phyloP scores from a whole-genome alignment of 768 basidiomycete genomes.

The Nidularia pulvinata region DNA sequence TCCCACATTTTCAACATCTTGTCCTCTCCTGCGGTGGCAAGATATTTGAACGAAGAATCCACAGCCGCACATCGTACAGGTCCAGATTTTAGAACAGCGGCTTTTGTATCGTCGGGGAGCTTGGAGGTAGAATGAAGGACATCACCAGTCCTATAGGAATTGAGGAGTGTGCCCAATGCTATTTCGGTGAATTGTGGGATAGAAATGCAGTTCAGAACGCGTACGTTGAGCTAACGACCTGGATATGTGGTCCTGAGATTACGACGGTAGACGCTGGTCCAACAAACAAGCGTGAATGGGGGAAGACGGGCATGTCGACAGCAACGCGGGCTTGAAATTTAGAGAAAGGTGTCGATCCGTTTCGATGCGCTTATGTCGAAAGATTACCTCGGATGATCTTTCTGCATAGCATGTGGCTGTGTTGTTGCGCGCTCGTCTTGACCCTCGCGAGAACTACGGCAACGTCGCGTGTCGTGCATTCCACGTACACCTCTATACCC shows the following conservation, averaged over 20 bases:
- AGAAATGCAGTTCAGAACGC: constrained; percentile 13
- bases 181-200: constrained; percentile 5
- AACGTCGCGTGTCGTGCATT: not conserved
- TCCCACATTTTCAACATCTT: constrained; percentile 82
- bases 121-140: constrained; percentile 43
- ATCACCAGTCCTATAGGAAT: constrained; percentile 58
- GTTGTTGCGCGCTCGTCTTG: too few species aligned
- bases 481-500: not conserved
- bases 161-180: constrained; percentile 2
- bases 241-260: constrained; percentile 63
- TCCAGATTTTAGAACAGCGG: constrained; percentile 41
- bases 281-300: constrained; percentile 47
- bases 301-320: constrained; percentile 36
- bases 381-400: too few species aligned
- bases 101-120: constrained; percentile 23
- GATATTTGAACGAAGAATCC: constrained; percentile 37
- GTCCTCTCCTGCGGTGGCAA: constrained; percentile 76
- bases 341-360: too few species aligned
- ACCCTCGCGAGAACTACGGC: not conserved
- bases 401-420: not conserved
- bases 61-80: constrained; percentile 61
- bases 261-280: constrained; percentile 31
- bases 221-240: constrained; percentile 56
- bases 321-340: too few species aligned
- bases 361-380: too few species aligned